Percentiles rank a stretch among this genome's conserved stretches.
These are phyloP conservation scores for Hawksworthiomyces lignivorus DNA, from an alignment of 2,329 filamentous ascomycete genomes.

Conservation along the genomic window DNA sequence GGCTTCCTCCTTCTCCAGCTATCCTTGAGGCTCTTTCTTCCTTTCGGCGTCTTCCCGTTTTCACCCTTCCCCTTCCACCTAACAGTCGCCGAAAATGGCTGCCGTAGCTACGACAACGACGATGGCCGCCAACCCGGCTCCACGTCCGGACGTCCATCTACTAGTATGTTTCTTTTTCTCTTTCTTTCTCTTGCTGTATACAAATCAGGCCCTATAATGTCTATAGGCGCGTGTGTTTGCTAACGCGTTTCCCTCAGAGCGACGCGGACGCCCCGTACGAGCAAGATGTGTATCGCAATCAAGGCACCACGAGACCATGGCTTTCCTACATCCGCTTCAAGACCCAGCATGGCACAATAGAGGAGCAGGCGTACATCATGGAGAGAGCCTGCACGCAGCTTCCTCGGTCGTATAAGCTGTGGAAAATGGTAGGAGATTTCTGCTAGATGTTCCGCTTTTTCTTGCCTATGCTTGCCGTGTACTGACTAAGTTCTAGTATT, in stretches of 20 bases:
- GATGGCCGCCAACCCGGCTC: conserved; percentile 17
- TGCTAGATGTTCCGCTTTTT: too few species aligned
- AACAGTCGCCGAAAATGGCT: neutral
- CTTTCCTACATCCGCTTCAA: conserved; percentile 91
- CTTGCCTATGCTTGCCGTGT: neutral
- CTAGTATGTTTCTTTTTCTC: conserved; percentile 33
- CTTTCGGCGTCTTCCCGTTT: neutral
- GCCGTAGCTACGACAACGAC: neutral
- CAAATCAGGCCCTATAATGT: too few species aligned
- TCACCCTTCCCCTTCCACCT: neutral
- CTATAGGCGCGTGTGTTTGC: neutral
- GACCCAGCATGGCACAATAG: conserved; percentile 70
- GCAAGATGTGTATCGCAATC: conserved; percentile 84
- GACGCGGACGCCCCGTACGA: conserved; percentile 94
- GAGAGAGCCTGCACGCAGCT: conserved; percentile 86
- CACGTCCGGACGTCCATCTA: conserved; percentile 39
- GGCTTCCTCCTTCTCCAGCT: neutral
- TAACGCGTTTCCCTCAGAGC: conserved; percentile 27
- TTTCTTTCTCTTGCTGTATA: too few species aligned
- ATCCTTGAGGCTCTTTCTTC: neutral
- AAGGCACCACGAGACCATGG: conserved; percentile 86
- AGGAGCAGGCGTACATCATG: conserved; percentile 81
- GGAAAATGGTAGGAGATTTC: conserved; percentile 65
- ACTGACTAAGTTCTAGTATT: conserved; percentile 55
- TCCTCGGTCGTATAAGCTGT: conserved; percentile 93